Percentiles rank a stretch among this genome's conserved stretches.
These are phyloP conservation scores for Inonotus hispidus DNA, from an alignment of 1,284 basidiomycete species.

Conservation along the genomic window DNA sequence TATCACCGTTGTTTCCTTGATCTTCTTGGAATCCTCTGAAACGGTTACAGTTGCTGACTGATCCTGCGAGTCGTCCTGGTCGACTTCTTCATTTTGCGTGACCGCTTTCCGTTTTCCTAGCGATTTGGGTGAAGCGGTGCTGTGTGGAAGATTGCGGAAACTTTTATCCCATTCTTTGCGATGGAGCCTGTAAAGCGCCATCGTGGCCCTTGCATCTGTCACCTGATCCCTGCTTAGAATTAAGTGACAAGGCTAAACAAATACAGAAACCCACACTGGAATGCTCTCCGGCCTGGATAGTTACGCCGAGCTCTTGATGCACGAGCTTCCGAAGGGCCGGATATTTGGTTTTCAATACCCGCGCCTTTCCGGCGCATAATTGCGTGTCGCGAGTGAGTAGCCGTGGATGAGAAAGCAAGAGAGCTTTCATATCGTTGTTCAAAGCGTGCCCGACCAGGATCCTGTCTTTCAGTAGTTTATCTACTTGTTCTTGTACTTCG, in stretches of 20 bases:
- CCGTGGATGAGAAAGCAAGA: slow-evolving; percentile 87
- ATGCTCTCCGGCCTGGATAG: slow-evolving; percentile 87
- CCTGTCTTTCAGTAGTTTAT: slow-evolving; percentile 72
- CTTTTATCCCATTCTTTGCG: slow-evolving; percentile 80
- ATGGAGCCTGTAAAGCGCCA: slow-evolving; percentile 91
- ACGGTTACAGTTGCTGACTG: slow-evolving; percentile 4
- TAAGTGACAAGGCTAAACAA: slow-evolving; percentile 4
- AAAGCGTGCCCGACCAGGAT: slow-evolving; percentile 94
- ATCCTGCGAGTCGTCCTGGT: slow-evolving; percentile 11
- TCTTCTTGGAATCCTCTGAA: slow-evolving; percentile 19
- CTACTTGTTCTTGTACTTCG: slow-evolving; percentile 77
- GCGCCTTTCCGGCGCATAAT: slow-evolving; percentile 49
- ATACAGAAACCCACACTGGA: slow-evolving; percentile 56
- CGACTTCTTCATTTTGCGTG: slow-evolving; percentile 3
- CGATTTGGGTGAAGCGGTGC: neutral
- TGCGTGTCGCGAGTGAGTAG: slow-evolving; percentile 83
- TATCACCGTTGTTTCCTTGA: slow-evolving; percentile 25
- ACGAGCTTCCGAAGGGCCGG: slow-evolving; percentile 81
- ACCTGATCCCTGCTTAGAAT: slow-evolving; percentile 55
- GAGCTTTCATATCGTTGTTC: slow-evolving; percentile 85
- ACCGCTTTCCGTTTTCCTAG: slow-evolving; percentile 6
- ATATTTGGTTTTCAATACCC: slow-evolving; percentile 55
- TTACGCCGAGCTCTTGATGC: slow-evolving; percentile 74
- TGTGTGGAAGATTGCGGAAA: slow-evolving; percentile 29
- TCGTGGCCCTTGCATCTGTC: slow-evolving; percentile 90